Percentiles rank a stretch among this genome's conserved stretches.
Conservation (phyloP, 2,329 filamentous ascomycete genomes). For the Colletotrichum lupini region DNA sequence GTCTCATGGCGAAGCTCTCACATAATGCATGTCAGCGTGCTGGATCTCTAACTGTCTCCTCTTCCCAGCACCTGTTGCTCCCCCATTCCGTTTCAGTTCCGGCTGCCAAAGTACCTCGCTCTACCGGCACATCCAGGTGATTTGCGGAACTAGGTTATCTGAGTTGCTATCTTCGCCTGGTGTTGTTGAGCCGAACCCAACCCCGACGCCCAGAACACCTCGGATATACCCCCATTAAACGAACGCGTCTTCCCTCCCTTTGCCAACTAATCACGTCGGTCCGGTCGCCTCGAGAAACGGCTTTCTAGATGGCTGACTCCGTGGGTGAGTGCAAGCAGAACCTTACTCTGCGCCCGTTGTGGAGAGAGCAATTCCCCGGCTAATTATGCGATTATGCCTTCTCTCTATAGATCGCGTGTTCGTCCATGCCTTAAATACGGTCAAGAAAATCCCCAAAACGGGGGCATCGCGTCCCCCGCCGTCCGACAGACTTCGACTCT, state of each 20-base stretch:
- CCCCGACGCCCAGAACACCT: constrained; percentile 22
- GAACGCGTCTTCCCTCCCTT: constrained; percentile 13
- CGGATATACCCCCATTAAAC: constrained; percentile 23
- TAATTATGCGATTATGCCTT: constrained; percentile 33
- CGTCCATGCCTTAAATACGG: constrained; percentile 97
- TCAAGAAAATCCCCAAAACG: constrained; percentile 96
- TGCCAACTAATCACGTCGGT: neutral
- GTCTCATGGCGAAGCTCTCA: constrained; percentile 31
- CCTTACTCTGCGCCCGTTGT: constrained; percentile 37
- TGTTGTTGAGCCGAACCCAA: constrained; percentile 26
- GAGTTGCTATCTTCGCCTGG: constrained; percentile 20
- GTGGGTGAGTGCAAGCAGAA: constrained; percentile 45
- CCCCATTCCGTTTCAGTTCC: constrained; percentile 7
- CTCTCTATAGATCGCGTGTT: constrained; percentile 86
- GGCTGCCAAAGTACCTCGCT: constrained; percentile 14
- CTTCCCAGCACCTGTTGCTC: constrained; percentile 19
- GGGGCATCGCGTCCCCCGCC: constrained; percentile 90
- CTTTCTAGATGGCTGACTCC: constrained; percentile 50
- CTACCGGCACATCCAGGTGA: constrained; percentile 5
- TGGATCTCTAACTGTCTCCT: constrained; percentile 16
- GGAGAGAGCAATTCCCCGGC: constrained; percentile 35
- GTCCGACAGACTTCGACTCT: constrained; percentile 86
- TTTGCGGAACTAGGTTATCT: constrained; percentile 15
- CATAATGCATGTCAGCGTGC: constrained; percentile 32
- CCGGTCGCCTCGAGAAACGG: constrained; percentile 12